Conservation (phyloP, 148 eudicot genomes). For the Chenopodium formosanum region DNA sequence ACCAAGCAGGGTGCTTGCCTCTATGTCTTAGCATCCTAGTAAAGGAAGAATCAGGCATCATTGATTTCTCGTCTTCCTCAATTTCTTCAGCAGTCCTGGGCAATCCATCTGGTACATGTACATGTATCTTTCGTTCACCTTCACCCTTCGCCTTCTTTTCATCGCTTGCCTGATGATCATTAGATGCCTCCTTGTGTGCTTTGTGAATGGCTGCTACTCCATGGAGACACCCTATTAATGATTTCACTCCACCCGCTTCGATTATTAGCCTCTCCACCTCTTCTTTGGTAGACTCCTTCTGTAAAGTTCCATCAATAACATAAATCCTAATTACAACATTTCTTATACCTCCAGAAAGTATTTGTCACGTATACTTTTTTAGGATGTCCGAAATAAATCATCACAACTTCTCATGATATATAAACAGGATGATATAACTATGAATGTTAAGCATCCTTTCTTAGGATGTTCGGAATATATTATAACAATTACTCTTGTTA, state of each 20-base stretch:
- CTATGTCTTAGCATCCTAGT: slow-evolving; percentile 67
- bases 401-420: not conserved
- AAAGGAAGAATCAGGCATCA: slow-evolving; percentile 73
- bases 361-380: not conserved
- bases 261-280: slow-evolving; percentile 73
- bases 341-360: too few relatives aligned
- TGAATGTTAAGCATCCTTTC: too few relatives aligned
- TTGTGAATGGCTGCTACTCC: slow-evolving; percentile 62
- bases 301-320: not conserved
- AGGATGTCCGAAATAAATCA: not conserved
- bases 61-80: slow-evolving; percentile 66
- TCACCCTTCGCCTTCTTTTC: not conserved
- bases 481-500: not conserved
- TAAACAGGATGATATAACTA: too few relatives aligned
- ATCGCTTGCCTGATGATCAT: not conserved
- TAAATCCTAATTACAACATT: not conserved
- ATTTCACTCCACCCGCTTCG: slow-evolving; percentile 74
- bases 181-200: slow-evolving; percentile 33
- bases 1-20: slow-evolving; percentile 72
- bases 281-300: slow-evolving; percentile 59
- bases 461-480: too few relatives aligned
- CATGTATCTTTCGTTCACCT: not conserved
- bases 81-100: slow-evolving; percentile 63
- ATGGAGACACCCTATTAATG: slow-evolving; percentile 65
- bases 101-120: slow-evolving; percentile 81